A percentile compares a stretch with the other conserved stretches of the same genome.
Evolutionary conservation across 805 yeast genomes (phyloP).

Genomic region (Lipomyces starkeyi): DNA sequence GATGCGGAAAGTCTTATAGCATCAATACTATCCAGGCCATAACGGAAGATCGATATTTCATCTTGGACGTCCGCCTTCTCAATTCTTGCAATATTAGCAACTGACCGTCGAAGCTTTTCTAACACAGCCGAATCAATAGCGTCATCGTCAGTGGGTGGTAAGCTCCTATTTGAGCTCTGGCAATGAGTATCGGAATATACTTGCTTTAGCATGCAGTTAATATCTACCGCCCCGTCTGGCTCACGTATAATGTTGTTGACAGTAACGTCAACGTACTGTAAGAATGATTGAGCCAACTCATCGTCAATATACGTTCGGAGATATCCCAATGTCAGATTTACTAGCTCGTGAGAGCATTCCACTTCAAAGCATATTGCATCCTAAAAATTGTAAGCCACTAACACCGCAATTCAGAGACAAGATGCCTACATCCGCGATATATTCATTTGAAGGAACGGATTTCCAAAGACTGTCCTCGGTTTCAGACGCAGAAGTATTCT

Average conservation of each 20-base stretch:
- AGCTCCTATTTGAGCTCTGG: background rate
- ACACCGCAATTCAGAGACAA: background rate
- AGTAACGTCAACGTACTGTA: background rate
- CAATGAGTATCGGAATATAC: background rate
- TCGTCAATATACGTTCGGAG: background rate
- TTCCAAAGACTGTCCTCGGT: slow-evolving; percentile 26
- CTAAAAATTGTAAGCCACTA: slow-evolving; percentile 2
- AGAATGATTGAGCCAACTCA: slow-evolving; percentile 12
- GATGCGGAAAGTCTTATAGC: slow-evolving; percentile 36
- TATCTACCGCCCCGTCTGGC: background rate
- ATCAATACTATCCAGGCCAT: slow-evolving; percentile 41
- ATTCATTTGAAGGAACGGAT: background rate
- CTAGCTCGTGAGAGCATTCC: background rate
- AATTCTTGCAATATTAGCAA: slow-evolving; percentile 20
- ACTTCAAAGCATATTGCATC: slow-evolving; percentile 37
- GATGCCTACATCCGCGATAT: slow-evolving; percentile 15
- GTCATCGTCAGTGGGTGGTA: background rate
- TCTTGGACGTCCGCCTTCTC: background rate
- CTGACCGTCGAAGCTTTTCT: background rate
- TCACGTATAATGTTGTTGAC: background rate
- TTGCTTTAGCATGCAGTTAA: background rate
- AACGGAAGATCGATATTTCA: slow-evolving; percentile 28
- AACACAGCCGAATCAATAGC: background rate
- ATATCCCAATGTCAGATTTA: slow-evolving; percentile 18
- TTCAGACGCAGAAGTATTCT: slow-evolving; percentile 7